Evolutionary conservation across 345 rosid genomes (phyloP).

Genomic region (Conringia planisiliqua): DNA sequence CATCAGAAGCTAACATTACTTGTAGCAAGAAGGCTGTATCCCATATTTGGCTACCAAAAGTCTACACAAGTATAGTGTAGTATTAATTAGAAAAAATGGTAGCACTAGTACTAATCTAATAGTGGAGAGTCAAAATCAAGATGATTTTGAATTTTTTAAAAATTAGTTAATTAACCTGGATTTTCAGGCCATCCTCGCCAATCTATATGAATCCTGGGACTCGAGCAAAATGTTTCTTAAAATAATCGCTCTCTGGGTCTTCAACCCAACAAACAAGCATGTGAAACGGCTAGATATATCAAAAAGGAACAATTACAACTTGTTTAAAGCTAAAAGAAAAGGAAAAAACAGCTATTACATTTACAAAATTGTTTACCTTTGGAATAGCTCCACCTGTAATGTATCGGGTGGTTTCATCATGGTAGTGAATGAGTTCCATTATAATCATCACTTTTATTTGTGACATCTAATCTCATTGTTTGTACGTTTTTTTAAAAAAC

Average conservation of each 20-base stretch:
- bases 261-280: slow-evolving; percentile 66
- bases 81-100: neutral
- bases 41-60: slow-evolving; percentile 43
- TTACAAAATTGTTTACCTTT: slow-evolving; percentile 30
- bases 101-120: no score
- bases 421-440: slow-evolving; percentile 46
- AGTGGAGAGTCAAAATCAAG: neutral
- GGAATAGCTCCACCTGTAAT: slow-evolving; percentile 41
- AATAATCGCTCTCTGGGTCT: slow-evolving; percentile 45
- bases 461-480: neutral
- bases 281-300: slow-evolving; percentile 20
- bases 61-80: slow-evolving; percentile 9
- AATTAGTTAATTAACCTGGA: slow-evolving; percentile 30
- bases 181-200: slow-evolving; percentile 52
- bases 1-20: slow-evolving; percentile 32
- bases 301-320: neutral
- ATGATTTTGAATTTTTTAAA: neutral
- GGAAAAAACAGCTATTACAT: neutral
- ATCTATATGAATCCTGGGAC: slow-evolving; percentile 41
- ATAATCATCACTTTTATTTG: neutral
- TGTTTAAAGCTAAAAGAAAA: slow-evolving; percentile 6
- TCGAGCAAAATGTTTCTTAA: slow-evolving; percentile 42
- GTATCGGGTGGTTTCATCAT: slow-evolving; percentile 42
- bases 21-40: slow-evolving; percentile 40
- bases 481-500: neutral